These are phyloP conservation scores for Prunus kanzakura DNA, from an alignment of 306 rosid species.

Conservation along the genomic window DNA sequence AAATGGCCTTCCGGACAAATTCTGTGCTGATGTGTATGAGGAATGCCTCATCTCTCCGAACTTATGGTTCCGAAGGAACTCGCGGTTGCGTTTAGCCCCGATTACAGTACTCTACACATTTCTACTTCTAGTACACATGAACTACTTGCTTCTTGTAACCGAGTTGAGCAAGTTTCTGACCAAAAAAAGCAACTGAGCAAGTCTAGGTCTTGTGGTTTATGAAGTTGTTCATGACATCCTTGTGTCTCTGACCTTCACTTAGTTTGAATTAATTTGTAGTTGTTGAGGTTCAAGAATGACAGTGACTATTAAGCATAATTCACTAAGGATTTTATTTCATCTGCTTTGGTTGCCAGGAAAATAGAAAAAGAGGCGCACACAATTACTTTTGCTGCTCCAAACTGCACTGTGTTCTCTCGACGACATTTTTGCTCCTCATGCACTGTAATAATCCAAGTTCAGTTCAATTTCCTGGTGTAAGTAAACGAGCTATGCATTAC, in stretches of 20 bases:
- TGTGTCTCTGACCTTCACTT: background rate
- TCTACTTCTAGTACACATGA: background rate
- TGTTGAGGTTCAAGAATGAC: background rate
- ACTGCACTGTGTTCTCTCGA: no score
- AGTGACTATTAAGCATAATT: background rate
- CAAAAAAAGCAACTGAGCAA: background rate
- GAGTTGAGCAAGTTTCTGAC: background rate
- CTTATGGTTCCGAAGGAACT: background rate
- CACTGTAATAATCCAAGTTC: no score
- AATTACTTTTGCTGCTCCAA: no score
- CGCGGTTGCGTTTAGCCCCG: background rate
- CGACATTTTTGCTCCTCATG: no score
- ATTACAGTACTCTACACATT: background rate
- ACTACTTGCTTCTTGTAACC: background rate
- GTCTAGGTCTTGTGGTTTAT: background rate
- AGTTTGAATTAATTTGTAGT: background rate
- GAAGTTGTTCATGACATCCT: background rate
- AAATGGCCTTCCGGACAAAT: constrained; percentile 10
- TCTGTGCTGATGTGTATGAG: constrained; percentile 10
- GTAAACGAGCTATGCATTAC: no score
- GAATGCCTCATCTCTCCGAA: constrained; percentile 14
- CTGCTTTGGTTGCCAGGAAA: no score
- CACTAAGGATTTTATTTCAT: no score
- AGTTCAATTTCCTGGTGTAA: no score
- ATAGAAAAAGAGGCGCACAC: no score